Conservation (phyloP, 2,329 filamentous ascomycete genomes). For the Tolypocladium endophyticum region DNA sequence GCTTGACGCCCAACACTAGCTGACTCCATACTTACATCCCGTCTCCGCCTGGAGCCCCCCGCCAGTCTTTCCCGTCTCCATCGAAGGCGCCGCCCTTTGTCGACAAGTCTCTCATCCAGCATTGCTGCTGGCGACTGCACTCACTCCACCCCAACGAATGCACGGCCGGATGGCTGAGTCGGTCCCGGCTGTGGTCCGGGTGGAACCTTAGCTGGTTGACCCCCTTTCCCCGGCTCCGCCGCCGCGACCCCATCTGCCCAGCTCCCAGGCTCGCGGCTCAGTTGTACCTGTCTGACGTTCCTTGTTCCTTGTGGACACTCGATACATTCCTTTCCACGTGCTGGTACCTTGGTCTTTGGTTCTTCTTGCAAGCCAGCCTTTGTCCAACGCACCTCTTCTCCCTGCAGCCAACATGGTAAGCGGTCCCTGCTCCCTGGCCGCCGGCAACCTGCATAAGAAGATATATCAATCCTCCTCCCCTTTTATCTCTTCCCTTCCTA, state of each 20-base stretch:
- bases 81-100: background rate
- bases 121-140: background rate
- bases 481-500: conserved; percentile 13
- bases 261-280: conserved; percentile 4
- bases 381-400: conserved; percentile 27
- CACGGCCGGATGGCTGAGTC: conserved; percentile 5
- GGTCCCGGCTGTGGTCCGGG: conserved; percentile 21
- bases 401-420: conserved; percentile 40
- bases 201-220: conserved; percentile 23
- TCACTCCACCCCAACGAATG: conserved; percentile 6
- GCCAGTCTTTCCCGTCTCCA: conserved; percentile 7
- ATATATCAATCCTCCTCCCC: conserved; percentile 28
- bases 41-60: conserved; percentile 13
- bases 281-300: conserved; percentile 15
- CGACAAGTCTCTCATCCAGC: background rate
- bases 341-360: conserved; percentile 24
- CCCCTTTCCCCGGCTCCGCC: conserved; percentile 12
- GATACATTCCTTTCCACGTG: conserved; percentile 23
- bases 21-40: conserved; percentile 14
- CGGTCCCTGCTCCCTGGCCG: conserved; percentile 24
- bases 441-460: conserved; percentile 31
- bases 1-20: conserved; percentile 5
- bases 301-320: conserved; percentile 22
- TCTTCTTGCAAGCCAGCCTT: conserved; percentile 18
- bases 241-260: conserved; percentile 9